Evolutionary conservation across 1,284 basidiomycete species (phyloP).

Genomic region (Ustanciosporium gigantosporum): DNA sequence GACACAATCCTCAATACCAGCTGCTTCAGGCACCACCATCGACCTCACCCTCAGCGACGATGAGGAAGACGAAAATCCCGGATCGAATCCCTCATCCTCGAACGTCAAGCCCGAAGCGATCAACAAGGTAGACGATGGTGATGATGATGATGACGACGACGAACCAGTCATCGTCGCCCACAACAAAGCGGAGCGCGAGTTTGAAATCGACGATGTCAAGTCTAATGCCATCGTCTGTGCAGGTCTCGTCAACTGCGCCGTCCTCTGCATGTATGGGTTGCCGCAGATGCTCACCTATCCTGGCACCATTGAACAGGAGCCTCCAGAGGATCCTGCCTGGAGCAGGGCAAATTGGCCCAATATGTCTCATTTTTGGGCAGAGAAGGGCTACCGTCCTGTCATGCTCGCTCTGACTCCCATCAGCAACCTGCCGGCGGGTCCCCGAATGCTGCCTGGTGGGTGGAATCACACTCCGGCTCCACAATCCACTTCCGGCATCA

Average conservation of each 20-base stretch:
- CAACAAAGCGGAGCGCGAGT: constrained; percentile 14
- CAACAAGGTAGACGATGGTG: constrained; percentile 30
- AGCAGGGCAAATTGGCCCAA: constrained; percentile 29
- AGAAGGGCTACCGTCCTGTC: constrained; percentile 50
- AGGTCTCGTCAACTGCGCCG: constrained; percentile 45
- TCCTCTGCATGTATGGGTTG: constrained; percentile 51
- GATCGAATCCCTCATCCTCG: neutral
- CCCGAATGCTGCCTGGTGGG: constrained; percentile 11
- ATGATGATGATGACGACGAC: constrained; percentile 47
- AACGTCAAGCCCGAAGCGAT: neutral
- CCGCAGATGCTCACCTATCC: constrained; percentile 32
- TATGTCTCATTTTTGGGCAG: constrained; percentile 39
- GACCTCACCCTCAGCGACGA: constrained; percentile 34
- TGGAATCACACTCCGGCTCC: constrained; percentile 14
- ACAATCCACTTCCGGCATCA: constrained; percentile 18
- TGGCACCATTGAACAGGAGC: constrained; percentile 18
- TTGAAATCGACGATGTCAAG: constrained; percentile 32
- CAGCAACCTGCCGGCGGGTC: constrained; percentile 1
- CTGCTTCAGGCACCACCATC: constrained; percentile 1
- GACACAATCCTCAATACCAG: neutral
- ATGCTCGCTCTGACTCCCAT: constrained; percentile 13
- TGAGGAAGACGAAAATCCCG: constrained; percentile 20
- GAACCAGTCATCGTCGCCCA: constrained; percentile 43
- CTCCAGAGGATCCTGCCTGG: constrained; percentile 28
- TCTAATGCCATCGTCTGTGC: constrained; percentile 51